Base-by-base conservation (phyloP, 352 stramenopile species). In the Pythium monospermum region DNA sequence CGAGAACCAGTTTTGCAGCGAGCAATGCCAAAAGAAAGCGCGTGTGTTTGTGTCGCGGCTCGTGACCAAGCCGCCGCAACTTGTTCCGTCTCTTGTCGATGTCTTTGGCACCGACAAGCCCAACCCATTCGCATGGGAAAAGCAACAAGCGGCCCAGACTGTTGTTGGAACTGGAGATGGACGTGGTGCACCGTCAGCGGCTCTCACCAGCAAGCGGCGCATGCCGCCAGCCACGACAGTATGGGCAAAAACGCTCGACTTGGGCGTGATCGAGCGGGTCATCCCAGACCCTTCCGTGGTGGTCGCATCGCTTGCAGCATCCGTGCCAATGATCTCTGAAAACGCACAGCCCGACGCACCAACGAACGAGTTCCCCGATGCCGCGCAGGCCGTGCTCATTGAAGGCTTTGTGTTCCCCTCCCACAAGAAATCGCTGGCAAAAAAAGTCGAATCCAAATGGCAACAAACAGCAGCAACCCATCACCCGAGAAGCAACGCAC, bases 371-470 rank as follows among this genome's bases (percentile, higher is more conserved):
- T 94, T 91, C 33, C 77, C 78, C 0, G 71, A 70, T 3, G 53
- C 59, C 5, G 45, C 72, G 21, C 76, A 94, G 22, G 76, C 80
- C 1, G 71, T 84, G 39, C 62, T 87, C 18, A 91, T 94, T 30
- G 83, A 94, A 51, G 83, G 83, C 36, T 91, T 89, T 48, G 68
- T 91, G 39, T 94, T 94, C 44, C 83, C 83, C 26, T 67, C 72
- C 35, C 83, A 94, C 66, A 94, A 94, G 57, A 51, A 76, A 22
- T 73, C 72, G 49, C 36, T 87, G 19, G 83, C 80, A 5, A 89
- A 87, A 38, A 86, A 85, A 49, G 69, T 94, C 25, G 76, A 87
- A 38, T 70, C 66, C 35, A 71, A 74, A 25, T 59, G 39, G 52
- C 59, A 61, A 31, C 43, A 66, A 21, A 33, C 37, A 11, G 42